Evolutionary conservation across 768 basidiomycete species (phyloP).

Genomic region (Boletus sp.): DNA sequence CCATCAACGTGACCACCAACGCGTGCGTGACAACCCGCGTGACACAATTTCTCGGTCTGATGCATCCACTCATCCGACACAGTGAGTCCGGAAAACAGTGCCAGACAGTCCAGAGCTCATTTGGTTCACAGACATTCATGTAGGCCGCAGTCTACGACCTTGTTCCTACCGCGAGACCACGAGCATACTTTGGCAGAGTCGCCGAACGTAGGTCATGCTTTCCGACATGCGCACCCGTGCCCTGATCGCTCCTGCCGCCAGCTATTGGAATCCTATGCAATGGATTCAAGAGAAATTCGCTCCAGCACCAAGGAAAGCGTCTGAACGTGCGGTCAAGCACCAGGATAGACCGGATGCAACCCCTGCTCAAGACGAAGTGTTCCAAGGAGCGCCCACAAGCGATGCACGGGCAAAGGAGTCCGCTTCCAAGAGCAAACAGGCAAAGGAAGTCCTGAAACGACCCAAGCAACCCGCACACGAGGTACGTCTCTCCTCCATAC

Average conservation of each 20-base stretch:
- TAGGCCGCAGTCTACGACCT: slow-evolving; percentile 12
- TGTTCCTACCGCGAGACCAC: slow-evolving; percentile 8
- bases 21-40: slow-evolving; percentile 19
- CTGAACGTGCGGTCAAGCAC: slow-evolving; percentile 42
- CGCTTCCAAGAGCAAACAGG: slow-evolving; percentile 18
- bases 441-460: slow-evolving; percentile 8
- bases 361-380: slow-evolving; percentile 39
- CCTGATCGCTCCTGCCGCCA: slow-evolving; percentile 27
- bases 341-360: slow-evolving; percentile 30
- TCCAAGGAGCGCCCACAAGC: slow-evolving; percentile 35
- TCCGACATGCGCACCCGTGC: background rate
- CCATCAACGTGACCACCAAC: background rate
- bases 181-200: slow-evolving; percentile 36
- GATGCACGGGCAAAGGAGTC: slow-evolving; percentile 18
- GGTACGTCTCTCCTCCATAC: slow-evolving; percentile 14
- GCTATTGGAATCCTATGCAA: slow-evolving; percentile 55
- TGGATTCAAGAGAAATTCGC: slow-evolving; percentile 65
- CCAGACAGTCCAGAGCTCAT: background rate
- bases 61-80: slow-evolving; percentile 29
- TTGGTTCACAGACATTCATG: slow-evolving; percentile 11
- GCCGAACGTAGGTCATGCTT: slow-evolving; percentile 42
- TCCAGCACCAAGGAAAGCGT: slow-evolving; percentile 43
- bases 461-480: slow-evolving; percentile 30
- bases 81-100: slow-evolving; percentile 17
- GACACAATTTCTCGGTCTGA: slow-evolving; percentile 21